A percentile compares a stretch with the other conserved stretches of the same genome.
Evolutionary conservation across 441 rosid genomes (phyloP).

Genomic region (Codiaeum variegatum): DNA sequence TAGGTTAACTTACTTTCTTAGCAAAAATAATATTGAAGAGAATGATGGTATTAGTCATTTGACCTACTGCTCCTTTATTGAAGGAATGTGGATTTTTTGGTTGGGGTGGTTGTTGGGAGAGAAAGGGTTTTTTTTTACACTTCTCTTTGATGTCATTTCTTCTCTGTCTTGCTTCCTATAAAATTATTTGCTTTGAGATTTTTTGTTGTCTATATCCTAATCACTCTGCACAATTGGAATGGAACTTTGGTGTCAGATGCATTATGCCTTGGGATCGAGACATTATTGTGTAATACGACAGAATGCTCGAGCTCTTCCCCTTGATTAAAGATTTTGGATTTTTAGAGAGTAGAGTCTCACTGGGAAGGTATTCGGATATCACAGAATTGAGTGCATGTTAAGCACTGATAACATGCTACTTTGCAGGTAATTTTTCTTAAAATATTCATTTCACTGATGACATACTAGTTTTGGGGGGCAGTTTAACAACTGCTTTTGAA

Average conservation of each 20-base stretch:
- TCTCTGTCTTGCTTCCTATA: not conserved
- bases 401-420: not conserved
- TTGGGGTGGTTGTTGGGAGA: no score
- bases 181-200: not conserved
- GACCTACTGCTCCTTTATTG: not conserved
- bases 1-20: not conserved
- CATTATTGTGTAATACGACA: not conserved
- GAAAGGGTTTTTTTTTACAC: not conserved
- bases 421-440: not conserved
- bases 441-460: not conserved
- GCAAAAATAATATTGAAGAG: not conserved
- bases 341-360: not conserved
- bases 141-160: not conserved
- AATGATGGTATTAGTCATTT: not conserved
- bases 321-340: not conserved
- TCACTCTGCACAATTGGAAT: not conserved
- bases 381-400: not conserved
- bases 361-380: not conserved
- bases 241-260: not conserved
- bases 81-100: no score
- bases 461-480: not conserved
- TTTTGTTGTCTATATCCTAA: no score
- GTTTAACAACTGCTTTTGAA: not conserved
- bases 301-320: not conserved
- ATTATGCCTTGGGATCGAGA: constrained; percentile 2